A percentile compares a stretch with the other conserved stretches of the same genome.
These are phyloP conservation scores for Toxoplasma gondii DNA, from an alignment of 169 alveolate genomes.

Conservation along the genomic window DNA sequence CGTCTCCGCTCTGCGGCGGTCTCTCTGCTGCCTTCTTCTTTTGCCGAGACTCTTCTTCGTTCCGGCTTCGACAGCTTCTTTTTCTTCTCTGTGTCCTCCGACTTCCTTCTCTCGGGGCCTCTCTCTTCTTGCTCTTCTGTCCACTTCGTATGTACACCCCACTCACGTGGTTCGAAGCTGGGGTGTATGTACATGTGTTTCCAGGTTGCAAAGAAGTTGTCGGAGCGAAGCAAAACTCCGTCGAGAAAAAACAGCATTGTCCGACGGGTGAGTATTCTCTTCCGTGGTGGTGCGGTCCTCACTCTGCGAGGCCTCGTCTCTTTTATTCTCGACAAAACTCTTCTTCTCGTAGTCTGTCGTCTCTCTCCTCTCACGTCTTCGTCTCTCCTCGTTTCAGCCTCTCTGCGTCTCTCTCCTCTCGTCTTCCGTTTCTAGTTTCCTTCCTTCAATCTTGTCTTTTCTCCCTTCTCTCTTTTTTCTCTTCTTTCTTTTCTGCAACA, in stretches of 20 bases:
- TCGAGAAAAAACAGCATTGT: slow-evolving; percentile 62
- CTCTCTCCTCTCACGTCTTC: neutral
- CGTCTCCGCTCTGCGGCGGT: neutral
- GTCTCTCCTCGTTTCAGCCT: neutral
- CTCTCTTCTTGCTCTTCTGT: too few relatives aligned
- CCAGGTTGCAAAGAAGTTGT: slow-evolving; percentile 64
- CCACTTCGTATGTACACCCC: neutral
- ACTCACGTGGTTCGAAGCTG: neutral
- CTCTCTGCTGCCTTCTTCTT: neutral
- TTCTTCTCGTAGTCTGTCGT: neutral
- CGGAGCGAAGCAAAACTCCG: slow-evolving; percentile 53
- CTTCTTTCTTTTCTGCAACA: neutral
- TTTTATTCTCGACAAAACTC: neutral
- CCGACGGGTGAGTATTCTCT: slow-evolving; percentile 5
- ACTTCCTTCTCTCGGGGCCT: too few relatives aligned
- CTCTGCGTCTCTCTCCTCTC: neutral
- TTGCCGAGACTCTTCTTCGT: neutral
- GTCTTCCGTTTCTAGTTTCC: neutral
- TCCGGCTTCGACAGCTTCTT: too few relatives aligned
- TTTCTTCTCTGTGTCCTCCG: too few relatives aligned
- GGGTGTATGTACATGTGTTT: neutral
- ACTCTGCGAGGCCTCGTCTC: too few relatives aligned
- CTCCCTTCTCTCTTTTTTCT: neutral
- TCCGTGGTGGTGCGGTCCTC: too few relatives aligned
- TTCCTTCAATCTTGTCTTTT: neutral